Base-by-base conservation (phyloP, 805 yeast species). In the Starmerella gropengiesseri region DNA sequence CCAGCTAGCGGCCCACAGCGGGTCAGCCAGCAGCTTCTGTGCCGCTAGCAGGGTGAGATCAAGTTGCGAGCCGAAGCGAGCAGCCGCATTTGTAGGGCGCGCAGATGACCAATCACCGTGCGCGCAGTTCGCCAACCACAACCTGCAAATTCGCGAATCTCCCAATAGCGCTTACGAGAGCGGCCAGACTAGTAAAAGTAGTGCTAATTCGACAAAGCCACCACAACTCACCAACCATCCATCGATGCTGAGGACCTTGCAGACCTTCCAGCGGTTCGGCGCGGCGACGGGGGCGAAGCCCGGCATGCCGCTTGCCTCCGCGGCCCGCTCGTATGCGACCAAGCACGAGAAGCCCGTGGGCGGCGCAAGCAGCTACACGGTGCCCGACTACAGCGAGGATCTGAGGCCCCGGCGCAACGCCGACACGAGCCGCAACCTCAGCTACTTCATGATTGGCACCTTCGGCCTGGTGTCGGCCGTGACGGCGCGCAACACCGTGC, bases 381-480 rank as follows among this genome's bases (percentile, higher is more conserved):
- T 91, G 40, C 97, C 96, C 63, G 89, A 87, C 67, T 87, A 75
- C 66, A 73, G 81, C 50, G 78, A 74, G 54, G 82, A 84, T 67
- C 71, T 86, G 58, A 81, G 80, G 71, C 74, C 74, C 52, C 65
- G 74, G 58, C 71, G 73, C 54, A 74, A 81, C 63, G 69, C 77
- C 56, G 94, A 83, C 60, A 75, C 76, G 60, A 69, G 78, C 57
- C 83, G 95, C 65, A 85, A 80, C 65, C 80, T 81, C 70, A 75
- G 94, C 51, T 91, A 91, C 74, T 89, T 93, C 73, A 86, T 93
- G 87, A 89, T 91, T 55, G 99, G 99, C 55, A 78, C 96, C 34
- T 72, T 85, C 64, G 97, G 96, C 63, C 67, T 86, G 56, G 69
- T 87, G 55, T 71, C 84, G 33, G 93, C 96, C 41, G 95, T 87